Percentiles rank a stretch among this genome's conserved stretches.
Conservation (phyloP, 2,329 filamentous ascomycete genomes). For the Golovinomyces cichoracearum region DNA sequence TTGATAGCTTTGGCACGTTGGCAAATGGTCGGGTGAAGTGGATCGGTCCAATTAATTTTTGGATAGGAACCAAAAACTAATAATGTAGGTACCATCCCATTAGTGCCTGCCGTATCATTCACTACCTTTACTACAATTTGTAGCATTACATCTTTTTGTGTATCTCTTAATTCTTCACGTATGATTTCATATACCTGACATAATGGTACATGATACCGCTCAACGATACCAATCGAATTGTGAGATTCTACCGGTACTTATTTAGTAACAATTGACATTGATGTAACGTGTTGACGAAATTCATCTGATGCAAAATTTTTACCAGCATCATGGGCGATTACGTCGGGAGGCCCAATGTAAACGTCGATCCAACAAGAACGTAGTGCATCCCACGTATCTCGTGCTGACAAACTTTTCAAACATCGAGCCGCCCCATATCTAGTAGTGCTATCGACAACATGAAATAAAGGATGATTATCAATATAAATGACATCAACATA, state of each 20-base stretch:
- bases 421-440: background rate
- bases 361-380: slow-evolving; percentile 2
- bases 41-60: background rate
- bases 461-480: background rate
- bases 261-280: background rate
- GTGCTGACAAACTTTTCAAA: background rate
- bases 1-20: background rate
- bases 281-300: background rate
- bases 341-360: slow-evolving; percentile 2
- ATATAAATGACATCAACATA: slow-evolving; percentile 1
- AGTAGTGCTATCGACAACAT: background rate
- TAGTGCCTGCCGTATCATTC: background rate
- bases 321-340: background rate
- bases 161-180: background rate
- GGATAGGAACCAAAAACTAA: background rate
- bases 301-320: slow-evolving; percentile 3
- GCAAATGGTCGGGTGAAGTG: background rate
- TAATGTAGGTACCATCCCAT: background rate
- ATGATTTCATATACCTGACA: slow-evolving; percentile 1
- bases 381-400: slow-evolving; percentile 1
- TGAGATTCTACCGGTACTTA: slow-evolving; percentile 1
- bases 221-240: slow-evolving; percentile 2
- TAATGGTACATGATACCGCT: slow-evolving; percentile 1
- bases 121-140: slow-evolving; percentile 1
- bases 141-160: background rate